Evolutionary conservation across 2,329 filamentous ascomycete species (phyloP).

Genomic region (Sporothrix variecibatus): DNA sequence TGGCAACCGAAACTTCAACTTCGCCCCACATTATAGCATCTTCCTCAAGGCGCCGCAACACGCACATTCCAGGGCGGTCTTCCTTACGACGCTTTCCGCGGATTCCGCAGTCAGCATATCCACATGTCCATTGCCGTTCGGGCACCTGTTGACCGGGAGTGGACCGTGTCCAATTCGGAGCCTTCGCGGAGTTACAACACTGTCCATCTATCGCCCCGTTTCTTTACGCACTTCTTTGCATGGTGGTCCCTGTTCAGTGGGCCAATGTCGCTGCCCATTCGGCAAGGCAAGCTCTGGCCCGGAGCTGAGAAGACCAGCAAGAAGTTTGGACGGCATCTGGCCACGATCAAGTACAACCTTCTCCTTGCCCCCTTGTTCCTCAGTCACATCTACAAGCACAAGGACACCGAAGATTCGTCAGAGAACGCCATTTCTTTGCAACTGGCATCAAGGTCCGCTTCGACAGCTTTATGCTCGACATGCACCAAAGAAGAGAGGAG

Average conservation of each 20-base stretch:
- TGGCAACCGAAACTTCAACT: conserved; percentile 77
- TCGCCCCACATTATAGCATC: conserved; percentile 90
- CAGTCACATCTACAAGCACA: conserved; percentile 98
- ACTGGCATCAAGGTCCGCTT: conserved; percentile 96
- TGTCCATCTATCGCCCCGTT: conserved; percentile 88
- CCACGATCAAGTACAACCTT: conserved; percentile 98
- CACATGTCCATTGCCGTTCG: conserved; percentile 91
- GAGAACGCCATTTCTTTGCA: conserved; percentile 77
- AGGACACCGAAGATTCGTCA: conserved; percentile 83
- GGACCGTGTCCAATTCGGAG: conserved; percentile 73
- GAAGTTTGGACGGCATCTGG: conserved; percentile 94
- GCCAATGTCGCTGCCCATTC: conserved; percentile 89
- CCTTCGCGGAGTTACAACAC: conserved; percentile 93
- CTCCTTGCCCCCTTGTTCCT: conserved; percentile 90
- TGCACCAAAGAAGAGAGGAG: conserved; percentile 91
- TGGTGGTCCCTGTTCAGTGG: conserved; percentile 98
- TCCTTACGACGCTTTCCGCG: conserved; percentile 88
- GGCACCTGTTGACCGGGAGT: conserved; percentile 83
- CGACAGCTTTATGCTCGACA: conserved; percentile 95
- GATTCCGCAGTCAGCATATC: conserved; percentile 96
- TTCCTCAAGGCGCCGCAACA: conserved; percentile 78
- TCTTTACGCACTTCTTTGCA: conserved; percentile 97
- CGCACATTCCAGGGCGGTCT: conserved; percentile 59
- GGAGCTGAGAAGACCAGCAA: conserved; percentile 95
- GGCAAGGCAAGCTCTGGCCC: conserved; percentile 88